Evolutionary conservation across 345 rosid genomes (phyloP).

Genomic region (Euphorbia lathyris): DNA sequence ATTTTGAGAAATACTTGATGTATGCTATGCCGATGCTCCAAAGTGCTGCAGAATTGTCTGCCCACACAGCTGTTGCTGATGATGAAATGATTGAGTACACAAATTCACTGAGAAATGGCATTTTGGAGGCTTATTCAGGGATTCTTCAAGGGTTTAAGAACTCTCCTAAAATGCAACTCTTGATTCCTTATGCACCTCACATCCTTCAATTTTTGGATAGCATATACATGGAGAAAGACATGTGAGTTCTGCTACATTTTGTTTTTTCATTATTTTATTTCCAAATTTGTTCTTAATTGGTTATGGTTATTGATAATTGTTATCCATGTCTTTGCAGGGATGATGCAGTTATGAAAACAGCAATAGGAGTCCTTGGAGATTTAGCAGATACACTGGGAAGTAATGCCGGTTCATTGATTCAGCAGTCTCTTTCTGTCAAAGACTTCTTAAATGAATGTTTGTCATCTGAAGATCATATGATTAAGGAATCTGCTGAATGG

Average conservation of each 20-base stretch:
- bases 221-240: conserved; percentile 74
- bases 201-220: conserved; percentile 75
- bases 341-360: conserved; percentile 74
- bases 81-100: conserved; percentile 75
- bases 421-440: conserved; percentile 63
- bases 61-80: conserved; percentile 56
- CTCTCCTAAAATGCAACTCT: conserved; percentile 63
- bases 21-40: conserved; percentile 81
- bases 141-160: conserved; percentile 77
- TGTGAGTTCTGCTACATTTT: conserved; percentile 37
- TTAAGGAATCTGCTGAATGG: conserved; percentile 75
- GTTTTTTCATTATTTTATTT: not conserved
- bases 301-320: conserved; percentile 10
- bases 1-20: conserved; percentile 62
- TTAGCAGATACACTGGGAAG: conserved; percentile 78
- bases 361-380: conserved; percentile 77
- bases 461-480: conserved; percentile 65
- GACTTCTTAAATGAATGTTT: conserved; percentile 73
- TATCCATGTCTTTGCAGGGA: conserved; percentile 40
- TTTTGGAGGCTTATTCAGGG: conserved; percentile 73
- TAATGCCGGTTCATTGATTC: conserved; percentile 68
- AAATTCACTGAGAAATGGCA: conserved; percentile 66
- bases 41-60: conserved; percentile 68
- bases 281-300: not conserved
- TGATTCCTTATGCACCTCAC: conserved; percentile 68